Evolutionary conservation across 2,329 filamentous ascomycete species (phyloP).

Genomic region (Fusarium lyarnte): DNA sequence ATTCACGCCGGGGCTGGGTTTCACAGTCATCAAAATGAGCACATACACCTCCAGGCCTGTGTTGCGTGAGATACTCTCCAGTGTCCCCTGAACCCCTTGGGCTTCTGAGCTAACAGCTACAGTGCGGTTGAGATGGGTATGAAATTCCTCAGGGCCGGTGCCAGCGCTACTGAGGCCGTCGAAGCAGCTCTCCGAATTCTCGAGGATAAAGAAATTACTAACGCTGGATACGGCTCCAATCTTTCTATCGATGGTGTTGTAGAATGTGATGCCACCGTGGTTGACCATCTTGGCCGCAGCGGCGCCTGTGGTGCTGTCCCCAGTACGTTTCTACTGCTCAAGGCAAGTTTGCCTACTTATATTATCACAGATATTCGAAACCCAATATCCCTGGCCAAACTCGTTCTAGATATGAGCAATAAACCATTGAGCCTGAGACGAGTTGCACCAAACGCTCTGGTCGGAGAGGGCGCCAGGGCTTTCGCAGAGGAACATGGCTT

Average conservation of each 20-base stretch:
- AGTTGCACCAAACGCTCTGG: conserved; percentile 91
- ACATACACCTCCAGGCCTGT: conserved; percentile 84
- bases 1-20: conserved; percentile 96
- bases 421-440: conserved; percentile 83
- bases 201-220: conserved; percentile 95
- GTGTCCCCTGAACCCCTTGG: not conserved
- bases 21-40: conserved; percentile 88
- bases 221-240: conserved; percentile 96
- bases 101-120: conserved; percentile 9
- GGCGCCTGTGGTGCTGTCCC: conserved; percentile 92
- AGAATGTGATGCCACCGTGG: conserved; percentile 93
- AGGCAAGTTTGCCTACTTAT: not conserved
- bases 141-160: conserved; percentile 80
- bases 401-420: conserved; percentile 81
- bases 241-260: conserved; percentile 89
- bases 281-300: conserved; percentile 90
- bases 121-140: conserved; percentile 89
- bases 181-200: conserved; percentile 88
- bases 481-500: conserved; percentile 86
- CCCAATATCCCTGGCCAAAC: conserved; percentile 85
- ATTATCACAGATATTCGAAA: conserved; percentile 82
- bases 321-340: conserved; percentile 66
- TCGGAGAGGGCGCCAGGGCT: conserved; percentile 84
- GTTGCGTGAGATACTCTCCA: conserved; percentile 72
- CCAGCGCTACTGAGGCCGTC: conserved; percentile 85